phyloP scores from a whole-genome alignment of 2,329 filamentous ascomycete species.

The Amauroascus niger region DNA sequence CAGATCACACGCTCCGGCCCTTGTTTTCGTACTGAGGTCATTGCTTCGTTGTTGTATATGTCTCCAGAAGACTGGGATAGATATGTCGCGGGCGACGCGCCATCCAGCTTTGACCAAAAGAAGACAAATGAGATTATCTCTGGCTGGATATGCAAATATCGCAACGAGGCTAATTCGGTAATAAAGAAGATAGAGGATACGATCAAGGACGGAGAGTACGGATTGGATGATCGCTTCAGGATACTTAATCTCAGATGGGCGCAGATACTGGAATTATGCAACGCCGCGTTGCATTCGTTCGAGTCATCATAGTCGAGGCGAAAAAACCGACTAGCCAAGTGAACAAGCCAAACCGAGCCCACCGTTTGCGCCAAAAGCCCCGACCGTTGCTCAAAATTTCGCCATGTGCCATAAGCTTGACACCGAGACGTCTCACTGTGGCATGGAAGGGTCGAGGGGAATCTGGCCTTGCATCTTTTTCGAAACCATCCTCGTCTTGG shows the following conservation, averaged over 20 bases:
- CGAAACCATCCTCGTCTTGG: constrained; percentile 47
- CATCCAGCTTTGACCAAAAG: constrained; percentile 23
- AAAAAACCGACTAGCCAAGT: neutral
- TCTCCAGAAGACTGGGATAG: constrained; percentile 31
- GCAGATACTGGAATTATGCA: constrained; percentile 32
- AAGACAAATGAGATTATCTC: constrained; percentile 28
- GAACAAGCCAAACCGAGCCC: neutral
- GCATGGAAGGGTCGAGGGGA: constrained; percentile 23
- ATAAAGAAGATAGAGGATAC: constrained; percentile 17
- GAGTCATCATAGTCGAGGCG: neutral
- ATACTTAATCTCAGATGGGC: constrained; percentile 31
- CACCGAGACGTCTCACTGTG: neutral
- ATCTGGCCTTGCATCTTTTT: constrained; percentile 26
- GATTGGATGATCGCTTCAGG: constrained; percentile 21
- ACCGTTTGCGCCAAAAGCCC: neutral
- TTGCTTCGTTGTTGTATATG: constrained; percentile 35
- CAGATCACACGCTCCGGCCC: constrained; percentile 30
- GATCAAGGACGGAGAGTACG: neutral
- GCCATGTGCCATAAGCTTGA: neutral
- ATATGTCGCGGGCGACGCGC: constrained; percentile 32
- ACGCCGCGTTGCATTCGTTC: constrained; percentile 19
- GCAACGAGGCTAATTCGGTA: constrained; percentile 26
- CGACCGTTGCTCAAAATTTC: neutral
- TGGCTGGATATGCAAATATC: constrained; percentile 30
- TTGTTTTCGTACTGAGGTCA: constrained; percentile 38